Conservation (phyloP, 176 grass and related monocot genomes). For the bread wheat (Triticum aestivum) region IWGSC_CS_RefSeq_v2.1 NC_057802.1:340671934-340672433, state of each 20-base stretch:
- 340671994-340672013: background rate
- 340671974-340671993: background rate
- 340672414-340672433: background rate
- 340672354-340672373: background rate
- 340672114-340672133: background rate
- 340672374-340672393: background rate
- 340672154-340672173: background rate
- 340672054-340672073: background rate
- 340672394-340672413: background rate
- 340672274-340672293: background rate
- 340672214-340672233: background rate
- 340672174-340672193: background rate
- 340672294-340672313: background rate
- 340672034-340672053: background rate
- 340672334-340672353: background rate
- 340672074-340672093: background rate
- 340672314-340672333: background rate
- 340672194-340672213: background rate
- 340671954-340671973: background rate
- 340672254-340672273: background rate
- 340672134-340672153: background rate
- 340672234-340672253: background rate
- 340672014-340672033: background rate
- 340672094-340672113: background rate
- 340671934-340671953: background rate